phyloP scores from a whole-genome alignment of 2,329 filamentous ascomycete species.

The Aspergillus sp. region DNA sequence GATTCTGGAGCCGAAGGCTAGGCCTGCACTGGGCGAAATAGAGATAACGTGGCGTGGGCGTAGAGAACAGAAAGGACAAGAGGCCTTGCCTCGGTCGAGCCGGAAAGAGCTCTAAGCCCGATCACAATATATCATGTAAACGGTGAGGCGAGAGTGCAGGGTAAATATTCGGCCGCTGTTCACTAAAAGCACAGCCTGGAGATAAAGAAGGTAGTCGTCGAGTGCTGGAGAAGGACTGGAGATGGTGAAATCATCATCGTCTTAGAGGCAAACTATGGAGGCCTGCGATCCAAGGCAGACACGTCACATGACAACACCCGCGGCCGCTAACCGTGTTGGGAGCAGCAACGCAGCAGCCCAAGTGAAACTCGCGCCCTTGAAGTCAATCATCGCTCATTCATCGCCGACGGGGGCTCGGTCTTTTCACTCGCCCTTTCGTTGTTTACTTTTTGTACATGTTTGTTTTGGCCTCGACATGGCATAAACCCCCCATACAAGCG shows the following conservation, averaged over 20 bases:
- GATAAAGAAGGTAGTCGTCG: neutral
- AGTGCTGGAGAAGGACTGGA: too few relatives aligned
- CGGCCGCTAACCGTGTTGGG: conserved; percentile 12
- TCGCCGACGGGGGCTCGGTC: conserved; percentile 6
- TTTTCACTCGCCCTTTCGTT: conserved; percentile 7
- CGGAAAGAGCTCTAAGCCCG: conserved; percentile 3
- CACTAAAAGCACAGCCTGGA: neutral
- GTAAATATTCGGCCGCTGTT: neutral
- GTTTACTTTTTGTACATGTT: conserved; percentile 5
- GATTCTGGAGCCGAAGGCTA: conserved; percentile 1
- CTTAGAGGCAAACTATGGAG: neutral
- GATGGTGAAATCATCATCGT: too few relatives aligned
- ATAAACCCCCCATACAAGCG: conserved; percentile 9
- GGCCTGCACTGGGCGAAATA: conserved; percentile 2
- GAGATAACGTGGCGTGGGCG: neutral
- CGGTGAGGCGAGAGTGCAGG: neutral
- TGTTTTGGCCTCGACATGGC: conserved; percentile 10
- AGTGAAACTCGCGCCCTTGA: conserved; percentile 3
- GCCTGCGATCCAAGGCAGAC: conserved; percentile 2
- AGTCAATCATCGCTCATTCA: conserved; percentile 3
- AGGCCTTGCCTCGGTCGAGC: conserved; percentile 8
- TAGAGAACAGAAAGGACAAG: neutral
- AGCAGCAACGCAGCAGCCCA: conserved; percentile 6
- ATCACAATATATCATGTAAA: too few relatives aligned
- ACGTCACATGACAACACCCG: conserved; percentile 2